Percentiles rank a stretch among this genome's conserved stretches.
These are phyloP conservation scores for Cryptosporidium bovis DNA, from an alignment of 169 alveolate species.

Conservation along the genomic window DNA sequence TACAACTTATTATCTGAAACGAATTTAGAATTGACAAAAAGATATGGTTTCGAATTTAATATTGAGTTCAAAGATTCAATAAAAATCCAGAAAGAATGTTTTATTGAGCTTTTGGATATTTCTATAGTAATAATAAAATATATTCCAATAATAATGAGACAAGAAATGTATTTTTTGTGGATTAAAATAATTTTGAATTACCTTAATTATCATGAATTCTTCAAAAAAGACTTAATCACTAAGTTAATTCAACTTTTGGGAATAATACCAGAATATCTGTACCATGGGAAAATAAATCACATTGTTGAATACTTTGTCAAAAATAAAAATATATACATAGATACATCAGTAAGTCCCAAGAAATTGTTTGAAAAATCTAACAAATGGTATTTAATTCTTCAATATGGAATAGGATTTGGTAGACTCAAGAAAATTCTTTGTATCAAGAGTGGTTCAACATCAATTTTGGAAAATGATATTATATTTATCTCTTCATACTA, in stretches of 20 bases:
- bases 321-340: neutral
- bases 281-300: neutral
- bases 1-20: too few species aligned
- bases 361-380: neutral
- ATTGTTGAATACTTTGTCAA: neutral
- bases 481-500: conserved; percentile 43
- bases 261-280: conserved; percentile 55
- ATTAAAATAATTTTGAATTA: conserved; percentile 5
- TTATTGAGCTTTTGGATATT: conserved; percentile 25
- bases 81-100: conserved; percentile 16
- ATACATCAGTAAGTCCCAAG: neutral
- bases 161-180: conserved; percentile 8
- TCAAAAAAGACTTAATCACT: neutral
- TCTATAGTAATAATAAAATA: conserved; percentile 35
- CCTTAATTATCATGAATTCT: conserved; percentile 11
- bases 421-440: conserved; percentile 45
- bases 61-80: conserved; percentile 7
- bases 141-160: conserved; percentile 35
- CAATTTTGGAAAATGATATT: conserved; percentile 1
- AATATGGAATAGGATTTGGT: conserved; percentile 57
- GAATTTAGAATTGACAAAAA: neutral
- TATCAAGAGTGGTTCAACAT: neutral
- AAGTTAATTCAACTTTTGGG: conserved; percentile 40
- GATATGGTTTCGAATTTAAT: conserved; percentile 21
- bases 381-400: conserved; percentile 31